phyloP scores from a whole-genome alignment of 805 yeast genomes.

The Kuraishia floccosa region DNA sequence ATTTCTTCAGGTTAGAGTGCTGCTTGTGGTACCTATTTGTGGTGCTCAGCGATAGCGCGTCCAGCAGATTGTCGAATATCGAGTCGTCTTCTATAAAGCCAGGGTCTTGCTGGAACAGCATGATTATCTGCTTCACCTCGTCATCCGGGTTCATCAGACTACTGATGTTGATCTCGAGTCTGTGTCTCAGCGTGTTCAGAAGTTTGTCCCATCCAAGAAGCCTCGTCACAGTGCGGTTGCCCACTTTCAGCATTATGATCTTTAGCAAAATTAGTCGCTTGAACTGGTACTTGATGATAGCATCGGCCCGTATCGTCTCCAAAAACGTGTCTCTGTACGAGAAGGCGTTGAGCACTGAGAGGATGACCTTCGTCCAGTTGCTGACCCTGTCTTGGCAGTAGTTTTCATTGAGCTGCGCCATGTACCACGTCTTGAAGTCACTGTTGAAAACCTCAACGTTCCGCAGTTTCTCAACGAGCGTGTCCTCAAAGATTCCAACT shows the following conservation, averaged over 20 bases:
- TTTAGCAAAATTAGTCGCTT: constrained; percentile 10
- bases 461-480: constrained; percentile 6
- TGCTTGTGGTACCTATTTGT: neutral
- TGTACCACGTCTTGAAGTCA: constrained; percentile 7
- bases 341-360: constrained; percentile 7
- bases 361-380: neutral
- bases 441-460: constrained; percentile 6
- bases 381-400: neutral
- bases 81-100: constrained; percentile 10
- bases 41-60: neutral
- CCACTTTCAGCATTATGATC: constrained; percentile 8
- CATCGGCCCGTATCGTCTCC: constrained; percentile 6
- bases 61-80: constrained; percentile 9
- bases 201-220: constrained; percentile 5
- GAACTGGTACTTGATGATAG: constrained; percentile 12
- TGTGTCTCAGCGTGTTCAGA: no score
- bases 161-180: no score
- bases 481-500: constrained; percentile 5
- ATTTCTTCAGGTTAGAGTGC: constrained; percentile 7
- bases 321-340: constrained; percentile 6
- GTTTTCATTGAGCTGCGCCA: constrained; percentile 1
- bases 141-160: no score
- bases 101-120: constrained; percentile 11
- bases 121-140: constrained; percentile 6
- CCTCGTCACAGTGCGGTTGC: constrained; percentile 4